Evolutionary conservation across 2,329 filamentous ascomycete species (phyloP).

Genomic region (Sclerotiophoma versabilis): DNA sequence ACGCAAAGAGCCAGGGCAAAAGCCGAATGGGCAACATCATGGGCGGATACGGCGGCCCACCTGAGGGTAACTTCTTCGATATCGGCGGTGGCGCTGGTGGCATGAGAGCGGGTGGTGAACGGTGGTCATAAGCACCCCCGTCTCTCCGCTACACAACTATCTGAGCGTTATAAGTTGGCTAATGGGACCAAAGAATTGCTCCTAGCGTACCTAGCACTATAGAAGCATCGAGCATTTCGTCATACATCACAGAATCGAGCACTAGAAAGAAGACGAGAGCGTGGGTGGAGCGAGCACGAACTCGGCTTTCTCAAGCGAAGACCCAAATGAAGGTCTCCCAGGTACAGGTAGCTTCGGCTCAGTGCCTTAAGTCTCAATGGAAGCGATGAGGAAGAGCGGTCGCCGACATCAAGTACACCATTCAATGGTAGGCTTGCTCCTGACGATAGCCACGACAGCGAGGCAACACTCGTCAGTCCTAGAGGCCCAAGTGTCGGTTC

Average conservation of each 20-base stretch:
- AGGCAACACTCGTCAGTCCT: background rate
- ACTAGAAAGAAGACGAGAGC: background rate
- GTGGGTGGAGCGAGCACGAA: background rate
- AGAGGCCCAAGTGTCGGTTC: background rate
- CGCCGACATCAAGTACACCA: background rate
- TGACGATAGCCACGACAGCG: background rate
- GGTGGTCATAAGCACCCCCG: conserved; percentile 24
- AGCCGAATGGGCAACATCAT: conserved; percentile 33
- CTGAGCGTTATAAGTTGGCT: background rate
- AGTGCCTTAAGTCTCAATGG: background rate
- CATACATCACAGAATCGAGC: background rate
- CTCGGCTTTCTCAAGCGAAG: background rate
- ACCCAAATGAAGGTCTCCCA: background rate
- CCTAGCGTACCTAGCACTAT: background rate
- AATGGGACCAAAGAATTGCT: background rate
- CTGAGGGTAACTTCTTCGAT: conserved; percentile 31
- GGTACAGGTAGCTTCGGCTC: background rate
- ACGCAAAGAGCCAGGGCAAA: conserved; percentile 46
- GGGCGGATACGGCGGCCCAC: conserved; percentile 20
- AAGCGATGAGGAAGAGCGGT: background rate
- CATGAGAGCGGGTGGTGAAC: conserved; percentile 22
- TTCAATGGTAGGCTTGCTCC: background rate
- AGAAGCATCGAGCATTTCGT: background rate
- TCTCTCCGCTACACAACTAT: background rate
- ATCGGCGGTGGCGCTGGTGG: conserved; percentile 27